Evolutionary conservation across 805 yeast genomes (phyloP).

Genomic region (Candida stauntonica): DNA sequence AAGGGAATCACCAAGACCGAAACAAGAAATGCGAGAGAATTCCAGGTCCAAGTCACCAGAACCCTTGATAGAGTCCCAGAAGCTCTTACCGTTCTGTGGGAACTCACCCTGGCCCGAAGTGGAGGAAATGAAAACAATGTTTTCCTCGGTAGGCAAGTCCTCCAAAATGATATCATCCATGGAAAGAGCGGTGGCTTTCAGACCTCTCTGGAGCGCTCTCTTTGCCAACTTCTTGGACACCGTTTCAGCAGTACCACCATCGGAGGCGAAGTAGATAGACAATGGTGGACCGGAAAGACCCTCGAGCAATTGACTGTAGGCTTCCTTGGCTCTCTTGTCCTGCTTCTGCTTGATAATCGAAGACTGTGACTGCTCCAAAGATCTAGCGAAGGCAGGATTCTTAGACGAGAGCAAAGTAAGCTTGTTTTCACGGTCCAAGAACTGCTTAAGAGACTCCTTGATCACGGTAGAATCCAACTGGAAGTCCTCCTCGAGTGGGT

Average conservation of each 20-base stretch:
- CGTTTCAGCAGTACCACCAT: constrained; percentile 87
- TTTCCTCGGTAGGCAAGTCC: constrained; percentile 46
- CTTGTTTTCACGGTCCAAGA: constrained; percentile 87
- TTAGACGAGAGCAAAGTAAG: constrained; percentile 68
- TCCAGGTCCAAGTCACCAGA: constrained; percentile 65
- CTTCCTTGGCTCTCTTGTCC: constrained; percentile 64
- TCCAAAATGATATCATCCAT: constrained; percentile 61
- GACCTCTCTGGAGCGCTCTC: constrained; percentile 50
- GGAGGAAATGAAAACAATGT: constrained; percentile 61
- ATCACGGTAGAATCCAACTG: constrained; percentile 81
- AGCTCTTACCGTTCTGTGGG: constrained; percentile 69
- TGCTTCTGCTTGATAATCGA: constrained; percentile 57
- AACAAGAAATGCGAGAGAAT: constrained; percentile 63
- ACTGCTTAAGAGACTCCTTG: constrained; percentile 68
- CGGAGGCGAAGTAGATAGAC: constrained; percentile 80
- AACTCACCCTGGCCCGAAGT: constrained; percentile 96
- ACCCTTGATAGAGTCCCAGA: constrained; percentile 71
- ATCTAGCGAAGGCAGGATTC: constrained; percentile 74
- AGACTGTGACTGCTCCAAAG: constrained; percentile 59
- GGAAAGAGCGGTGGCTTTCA: constrained; percentile 44
- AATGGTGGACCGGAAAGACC: constrained; percentile 87
- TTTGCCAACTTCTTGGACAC: constrained; percentile 63
- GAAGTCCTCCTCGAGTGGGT: constrained; percentile 60
- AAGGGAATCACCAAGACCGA: constrained; percentile 92
- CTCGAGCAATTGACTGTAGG: constrained; percentile 71